Percentiles rank a stretch among this genome's conserved stretches.
Evolutionary conservation across 441 rosid genomes (phyloP).

Genomic region (Adansonia rubrostipa): DNA sequence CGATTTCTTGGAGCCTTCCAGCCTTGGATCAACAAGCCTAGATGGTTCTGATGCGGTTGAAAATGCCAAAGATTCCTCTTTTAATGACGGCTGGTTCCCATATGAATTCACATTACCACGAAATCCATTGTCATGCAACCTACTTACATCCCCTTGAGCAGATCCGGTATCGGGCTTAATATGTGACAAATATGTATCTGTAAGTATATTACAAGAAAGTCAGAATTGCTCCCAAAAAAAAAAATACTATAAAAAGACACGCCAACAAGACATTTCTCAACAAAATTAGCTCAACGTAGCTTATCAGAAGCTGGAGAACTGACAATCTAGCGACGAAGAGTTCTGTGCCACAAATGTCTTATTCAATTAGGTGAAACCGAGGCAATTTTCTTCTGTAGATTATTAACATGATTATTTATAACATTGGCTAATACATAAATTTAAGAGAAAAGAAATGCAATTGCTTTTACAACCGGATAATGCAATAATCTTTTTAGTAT

Average conservation of each 20-base stretch:
- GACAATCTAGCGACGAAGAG: not conserved
- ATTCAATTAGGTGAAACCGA: not conserved
- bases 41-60: constrained; percentile 61
- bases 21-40: constrained; percentile 63
- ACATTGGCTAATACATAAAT: not conserved
- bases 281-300: not conserved
- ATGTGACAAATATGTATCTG: constrained; percentile 67
- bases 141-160: constrained; percentile 62
- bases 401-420: not conserved
- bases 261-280: not conserved
- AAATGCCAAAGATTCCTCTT: constrained; percentile 61
- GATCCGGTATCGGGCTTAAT: constrained; percentile 59
- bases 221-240: constrained; percentile 21
- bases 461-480: not conserved
- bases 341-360: not conserved
- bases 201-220: constrained; percentile 29
- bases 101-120: constrained; percentile 52
- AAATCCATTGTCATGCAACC: constrained; percentile 63
- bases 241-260: constrained; percentile 2
- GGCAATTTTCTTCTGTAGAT: not conserved
- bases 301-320: not conserved
- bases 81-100: constrained; percentile 55
- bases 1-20: constrained; percentile 66
- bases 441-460: not conserved
- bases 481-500: not conserved